Evolutionary conservation across 2,329 filamentous ascomycete species (phyloP).

Genomic region (Periconia digitata): DNA sequence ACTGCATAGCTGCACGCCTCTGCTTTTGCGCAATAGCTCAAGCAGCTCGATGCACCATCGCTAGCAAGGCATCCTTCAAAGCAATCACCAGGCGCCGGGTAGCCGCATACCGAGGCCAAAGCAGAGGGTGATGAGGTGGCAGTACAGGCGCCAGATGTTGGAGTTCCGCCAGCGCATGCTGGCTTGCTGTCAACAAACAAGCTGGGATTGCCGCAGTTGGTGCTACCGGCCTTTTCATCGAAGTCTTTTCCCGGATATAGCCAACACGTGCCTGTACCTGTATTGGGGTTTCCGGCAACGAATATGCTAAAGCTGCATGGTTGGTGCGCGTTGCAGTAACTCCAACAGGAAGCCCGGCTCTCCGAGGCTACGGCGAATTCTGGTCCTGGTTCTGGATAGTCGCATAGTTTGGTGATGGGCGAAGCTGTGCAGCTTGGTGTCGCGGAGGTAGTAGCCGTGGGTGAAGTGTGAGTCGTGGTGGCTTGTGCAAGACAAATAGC

Average conservation of each 20-base stretch:
- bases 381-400: not conserved
- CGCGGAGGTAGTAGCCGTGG: not conserved
- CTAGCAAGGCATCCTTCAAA: constrained; percentile 2
- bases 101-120: constrained; percentile 2
- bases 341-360: constrained; percentile 1
- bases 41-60: constrained; percentile 1
- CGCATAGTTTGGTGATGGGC: constrained; percentile 4
- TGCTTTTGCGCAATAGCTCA: constrained; percentile 2
- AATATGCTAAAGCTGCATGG: constrained; percentile 7
- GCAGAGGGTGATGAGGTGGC: constrained; percentile 4
- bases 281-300: constrained; percentile 4
- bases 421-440: constrained; percentile 3
- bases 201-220: not conserved
- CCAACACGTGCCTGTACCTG: constrained; percentile 7
- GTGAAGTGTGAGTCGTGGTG: no score
- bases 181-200: constrained; percentile 5
- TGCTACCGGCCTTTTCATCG: not conserved
- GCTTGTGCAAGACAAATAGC: no score
- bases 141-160: not conserved
- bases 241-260: constrained; percentile 6
- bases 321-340: constrained; percentile 8
- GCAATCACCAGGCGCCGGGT: constrained; percentile 6
- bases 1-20: constrained; percentile 3
- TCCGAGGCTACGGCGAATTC: constrained; percentile 3
- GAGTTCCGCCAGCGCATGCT: not conserved